Base-by-base conservation (phyloP, 768 basidiomycete species). In the Boletus rubescentipes region DNA sequence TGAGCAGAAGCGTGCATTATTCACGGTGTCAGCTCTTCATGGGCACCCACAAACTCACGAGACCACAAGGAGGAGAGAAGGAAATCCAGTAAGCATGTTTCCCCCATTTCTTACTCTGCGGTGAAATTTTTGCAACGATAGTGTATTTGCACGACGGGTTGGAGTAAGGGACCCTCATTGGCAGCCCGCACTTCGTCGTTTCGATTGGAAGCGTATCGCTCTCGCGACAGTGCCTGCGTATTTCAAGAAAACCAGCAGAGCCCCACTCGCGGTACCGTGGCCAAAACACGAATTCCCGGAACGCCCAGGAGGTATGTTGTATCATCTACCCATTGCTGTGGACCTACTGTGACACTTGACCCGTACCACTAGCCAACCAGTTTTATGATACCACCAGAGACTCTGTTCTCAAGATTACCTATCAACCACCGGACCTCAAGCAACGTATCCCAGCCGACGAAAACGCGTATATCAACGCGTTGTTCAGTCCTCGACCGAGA, bases 1-100 rank as follows among this genome's bases (percentile, higher is more conserved):
- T 68, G 26, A 61, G 66, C 60, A 63, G 61, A 54, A 74, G 58
- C 10, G 83, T 84, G 53, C 86, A 89, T 67, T 93, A 93, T 65
- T 87, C 90, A 1, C 78, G 82, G 61, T 90, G 89, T 66, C 91
- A 93, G 64, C 78, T 93, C 23, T 89, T 82, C 65, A 68, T 93
- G 62, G 81, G 83, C 59, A 78, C 85, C 55, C 80, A 83, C 30
- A 70, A 79, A n/a, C 66, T 72, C 46, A 14, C 59, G 59, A 72
- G 52, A 34, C 49, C 54, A 5, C 57, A 55, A 71, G 38, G 77
- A 75, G 61, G 64, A 68, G 45, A 68, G 36, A 66, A 71, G 49
- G 70, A 67, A 47, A 49, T 77, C 31, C 77, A 82, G 84, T 85
- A 62, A 62, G 83, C 70, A 39, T 20, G 16, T 37, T 48, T 45